Conservation (phyloP, 1,284 basidiomycete species). For the Clitocybe nebularis region DNA sequence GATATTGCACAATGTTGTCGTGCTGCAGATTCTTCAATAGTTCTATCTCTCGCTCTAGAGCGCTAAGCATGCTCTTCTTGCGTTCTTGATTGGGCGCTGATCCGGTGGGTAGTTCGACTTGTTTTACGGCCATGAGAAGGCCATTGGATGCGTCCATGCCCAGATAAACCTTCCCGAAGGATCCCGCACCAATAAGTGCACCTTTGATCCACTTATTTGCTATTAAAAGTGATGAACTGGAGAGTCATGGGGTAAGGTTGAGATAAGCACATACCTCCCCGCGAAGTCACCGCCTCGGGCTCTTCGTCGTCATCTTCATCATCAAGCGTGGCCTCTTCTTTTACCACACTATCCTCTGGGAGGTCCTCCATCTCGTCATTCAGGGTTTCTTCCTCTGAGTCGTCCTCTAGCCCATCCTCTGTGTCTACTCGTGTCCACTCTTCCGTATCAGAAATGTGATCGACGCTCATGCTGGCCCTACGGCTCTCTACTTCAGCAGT, state of each 20-base stretch:
- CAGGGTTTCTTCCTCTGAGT: constrained; percentile 37
- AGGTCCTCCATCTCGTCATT: constrained; percentile 40
- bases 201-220: constrained; percentile 99
- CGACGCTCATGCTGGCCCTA: constrained; percentile 46
- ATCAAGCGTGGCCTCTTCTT: constrained; percentile 39
- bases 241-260: constrained; percentile 1
- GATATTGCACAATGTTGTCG: constrained; percentile 97
- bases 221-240: constrained; percentile 23
- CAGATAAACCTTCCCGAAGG: constrained; percentile 93
- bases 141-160: constrained; percentile 97
- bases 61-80: constrained; percentile 93
- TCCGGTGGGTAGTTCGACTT: constrained; percentile 91
- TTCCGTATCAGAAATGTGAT: constrained; percentile 49
- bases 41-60: constrained; percentile 95
- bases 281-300: constrained; percentile 55
- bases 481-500: constrained; percentile 94
- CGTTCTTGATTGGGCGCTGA: constrained; percentile 88
- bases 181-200: constrained; percentile 94
- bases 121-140: constrained; percentile 98
- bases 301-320: constrained; percentile 47
- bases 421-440: constrained; percentile 66
- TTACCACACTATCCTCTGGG: constrained; percentile 37
- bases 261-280: constrained; percentile 45
- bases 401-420: constrained; percentile 32
- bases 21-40: constrained; percentile 93